These are phyloP conservation scores for Ceratocystiopsis brevicomis DNA, from an alignment of 2,329 filamentous ascomycete genomes.

Conservation along the genomic window DNA sequence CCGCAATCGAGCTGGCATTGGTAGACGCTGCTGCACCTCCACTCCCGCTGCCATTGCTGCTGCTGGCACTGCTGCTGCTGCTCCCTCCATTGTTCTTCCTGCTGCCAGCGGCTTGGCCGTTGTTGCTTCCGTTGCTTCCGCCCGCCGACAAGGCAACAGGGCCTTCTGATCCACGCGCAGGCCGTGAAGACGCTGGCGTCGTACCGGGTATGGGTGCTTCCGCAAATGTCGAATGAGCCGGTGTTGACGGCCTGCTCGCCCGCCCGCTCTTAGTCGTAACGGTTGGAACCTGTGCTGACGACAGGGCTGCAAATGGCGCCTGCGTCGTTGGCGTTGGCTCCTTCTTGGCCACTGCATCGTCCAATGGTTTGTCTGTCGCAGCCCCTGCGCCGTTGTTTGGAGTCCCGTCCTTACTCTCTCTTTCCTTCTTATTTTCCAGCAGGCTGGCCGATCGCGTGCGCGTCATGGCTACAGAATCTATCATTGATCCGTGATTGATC, in stretches of 20 bases:
- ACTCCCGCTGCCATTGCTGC: slow-evolving; percentile 10
- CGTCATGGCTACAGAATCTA: slow-evolving; percentile 2
- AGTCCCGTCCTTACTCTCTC: background rate
- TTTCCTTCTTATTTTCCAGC: slow-evolving; percentile 16
- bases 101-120: background rate
- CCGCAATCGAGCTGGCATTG: too few species aligned
- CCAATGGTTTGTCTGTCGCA: background rate
- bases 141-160: background rate
- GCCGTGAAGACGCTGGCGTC: slow-evolving; percentile 25
- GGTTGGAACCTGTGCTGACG: slow-evolving; percentile 12
- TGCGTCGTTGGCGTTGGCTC: slow-evolving; percentile 17
- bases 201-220: slow-evolving; percentile 19
- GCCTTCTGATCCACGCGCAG: slow-evolving; percentile 27
- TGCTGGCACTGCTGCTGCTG: slow-evolving; percentile 2
- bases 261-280: slow-evolving; percentile 44
- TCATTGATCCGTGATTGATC: background rate
- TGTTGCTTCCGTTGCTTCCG: background rate
- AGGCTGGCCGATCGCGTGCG: slow-evolving; percentile 5
- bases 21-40: too few species aligned
- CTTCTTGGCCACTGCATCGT: slow-evolving; percentile 28
- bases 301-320: slow-evolving; percentile 5
- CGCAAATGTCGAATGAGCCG: slow-evolving; percentile 38
- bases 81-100: background rate
- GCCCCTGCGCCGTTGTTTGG: slow-evolving; percentile 8
- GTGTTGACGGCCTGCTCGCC: slow-evolving; percentile 48